phyloP scores from a whole-genome alignment of 2,329 filamentous ascomycete species.

The Fusarium citri region DNA sequence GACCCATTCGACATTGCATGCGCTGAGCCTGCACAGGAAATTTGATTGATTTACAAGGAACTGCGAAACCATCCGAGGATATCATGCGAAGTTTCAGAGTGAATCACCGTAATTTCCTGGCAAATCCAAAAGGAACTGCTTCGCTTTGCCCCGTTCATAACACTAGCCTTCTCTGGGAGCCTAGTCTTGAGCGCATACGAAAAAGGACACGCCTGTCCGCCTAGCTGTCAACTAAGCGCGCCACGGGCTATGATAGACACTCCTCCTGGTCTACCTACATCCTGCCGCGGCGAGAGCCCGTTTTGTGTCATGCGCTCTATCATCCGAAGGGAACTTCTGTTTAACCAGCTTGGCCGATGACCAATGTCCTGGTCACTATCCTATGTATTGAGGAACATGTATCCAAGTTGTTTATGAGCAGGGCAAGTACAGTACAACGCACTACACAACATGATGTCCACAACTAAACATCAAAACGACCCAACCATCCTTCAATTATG shows the following conservation, averaged over 20 bases:
- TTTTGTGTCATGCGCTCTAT: conserved; percentile 32
- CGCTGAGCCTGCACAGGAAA: neutral
- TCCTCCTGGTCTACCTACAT: conserved; percentile 24
- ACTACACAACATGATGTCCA: neutral
- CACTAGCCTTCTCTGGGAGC: conserved; percentile 17
- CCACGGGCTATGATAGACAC: conserved; percentile 32
- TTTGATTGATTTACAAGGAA: conserved; percentile 4
- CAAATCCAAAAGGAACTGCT: conserved; percentile 1
- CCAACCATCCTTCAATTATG: neutral
- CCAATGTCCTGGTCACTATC: neutral
- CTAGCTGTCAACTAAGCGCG: conserved; percentile 34
- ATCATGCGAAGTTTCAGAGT: conserved; percentile 33
- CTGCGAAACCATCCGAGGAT: neutral
- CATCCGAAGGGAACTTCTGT: conserved; percentile 29
- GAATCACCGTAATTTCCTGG: conserved; percentile 34
- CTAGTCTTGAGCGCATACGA: conserved; percentile 16
- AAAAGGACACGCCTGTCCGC: conserved; percentile 27
- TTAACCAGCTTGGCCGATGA: conserved; percentile 1
- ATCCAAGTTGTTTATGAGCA: neutral
- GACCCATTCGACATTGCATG: neutral
- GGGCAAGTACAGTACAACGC: neutral
- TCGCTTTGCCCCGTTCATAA: neutral
- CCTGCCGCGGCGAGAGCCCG: conserved; percentile 44
- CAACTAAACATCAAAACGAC: neutral
- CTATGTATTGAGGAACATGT: neutral